A percentile compares a stretch with the other conserved stretches of the same genome.
phyloP scores from a whole-genome alignment of 805 yeast species.

The Candida ascalaphidarum region DNA sequence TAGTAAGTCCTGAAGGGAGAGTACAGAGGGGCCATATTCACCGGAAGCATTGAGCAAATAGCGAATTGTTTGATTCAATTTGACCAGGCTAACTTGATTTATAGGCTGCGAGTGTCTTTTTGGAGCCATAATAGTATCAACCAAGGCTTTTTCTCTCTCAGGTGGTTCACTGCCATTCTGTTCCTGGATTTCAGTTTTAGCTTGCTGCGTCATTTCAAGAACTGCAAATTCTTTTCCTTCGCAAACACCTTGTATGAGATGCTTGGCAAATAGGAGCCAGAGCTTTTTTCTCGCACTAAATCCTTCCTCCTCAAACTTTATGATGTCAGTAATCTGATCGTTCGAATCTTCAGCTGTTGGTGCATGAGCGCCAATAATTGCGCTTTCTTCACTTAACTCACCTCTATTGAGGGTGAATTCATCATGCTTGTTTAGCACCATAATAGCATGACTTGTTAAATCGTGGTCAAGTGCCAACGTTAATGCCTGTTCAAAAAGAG shows the following conservation, averaged over 20 bases:
- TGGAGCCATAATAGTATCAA: slow-evolving; percentile 2
- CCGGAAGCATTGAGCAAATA: slow-evolving; percentile 24
- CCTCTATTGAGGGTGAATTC: slow-evolving; percentile 9
- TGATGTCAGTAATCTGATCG: slow-evolving; percentile 9
- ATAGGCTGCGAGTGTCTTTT: slow-evolving; percentile 1
- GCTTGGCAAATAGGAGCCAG: slow-evolving; percentile 62
- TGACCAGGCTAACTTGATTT: slow-evolving; percentile 5
- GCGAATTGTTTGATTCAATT: slow-evolving; percentile 16
- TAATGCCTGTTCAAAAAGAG: slow-evolving; percentile 74
- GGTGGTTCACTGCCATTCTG: too few relatives aligned
- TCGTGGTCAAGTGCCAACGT: slow-evolving; percentile 58
- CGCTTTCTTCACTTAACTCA: slow-evolving; percentile 2
- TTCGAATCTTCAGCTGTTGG: background rate
- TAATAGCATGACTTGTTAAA: slow-evolving; percentile 44
- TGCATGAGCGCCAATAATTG: background rate
- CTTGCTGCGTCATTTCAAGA: background rate
- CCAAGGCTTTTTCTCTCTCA: slow-evolving; percentile 1
- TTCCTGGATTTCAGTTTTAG: too few relatives aligned
- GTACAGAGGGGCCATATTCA: slow-evolving; percentile 15
- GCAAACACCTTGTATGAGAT: slow-evolving; percentile 30
- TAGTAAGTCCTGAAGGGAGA: slow-evolving; percentile 72
- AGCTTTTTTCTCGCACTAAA: slow-evolving; percentile 50
- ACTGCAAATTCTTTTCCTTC: slow-evolving; percentile 3
- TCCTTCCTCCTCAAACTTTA: slow-evolving; percentile 24
- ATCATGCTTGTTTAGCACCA: slow-evolving; percentile 24